Base-by-base conservation (phyloP, 257 asterid species). In the Fraxinus excelsior region DNA sequence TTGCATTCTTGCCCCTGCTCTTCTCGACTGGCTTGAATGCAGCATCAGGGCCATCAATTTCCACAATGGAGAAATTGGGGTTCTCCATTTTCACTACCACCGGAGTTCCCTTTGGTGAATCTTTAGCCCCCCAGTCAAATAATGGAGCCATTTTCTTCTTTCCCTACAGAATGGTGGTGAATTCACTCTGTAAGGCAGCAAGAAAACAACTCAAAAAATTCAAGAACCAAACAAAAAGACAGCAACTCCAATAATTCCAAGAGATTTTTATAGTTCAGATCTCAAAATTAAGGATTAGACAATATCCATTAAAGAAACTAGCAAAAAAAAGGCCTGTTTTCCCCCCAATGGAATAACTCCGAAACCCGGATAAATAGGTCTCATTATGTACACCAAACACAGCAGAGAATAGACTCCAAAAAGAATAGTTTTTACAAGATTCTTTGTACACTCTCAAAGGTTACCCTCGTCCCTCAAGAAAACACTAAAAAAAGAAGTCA, bases 81-180 rank as follows among this genome's bases (percentile, higher is more conserved):
- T 79, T 90, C 86, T 88, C 90, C 93, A 90, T 90, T 80, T 86
- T 89, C 74, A 90, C 93, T 38, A 91, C 79, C 78, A 91, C 93
- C 53, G 92, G 97, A 8, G 90, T 85, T 21, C 88, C 91, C 67
- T 77, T 77, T 3, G 81, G 70, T 32, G 83, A 62, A 2, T 84
- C 89, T 77, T 70, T 83, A 11, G 79, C 86, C 91, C 93, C 73
- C 87, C 91, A 87, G 18, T 83, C 80, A 42, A 81, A 85, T 87
- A 84, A 83, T 86, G 90, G 93, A 86, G 88, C 92, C 97, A 91
- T 91, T 82, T 77, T 75, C 62, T 62, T 32, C 58, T 49, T 78
- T 56, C 58, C 28, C 42, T 56, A 10, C 70, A 32, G 19, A 77
- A 69, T 31, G 38, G 71, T 19, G 71, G 69, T 18, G 10, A 77